Evolutionary conservation across 352 stramenopile genomes (phyloP), one percentile per base, ranked within the genome.

Genomic region (Phytophthora megakarya): DNA sequence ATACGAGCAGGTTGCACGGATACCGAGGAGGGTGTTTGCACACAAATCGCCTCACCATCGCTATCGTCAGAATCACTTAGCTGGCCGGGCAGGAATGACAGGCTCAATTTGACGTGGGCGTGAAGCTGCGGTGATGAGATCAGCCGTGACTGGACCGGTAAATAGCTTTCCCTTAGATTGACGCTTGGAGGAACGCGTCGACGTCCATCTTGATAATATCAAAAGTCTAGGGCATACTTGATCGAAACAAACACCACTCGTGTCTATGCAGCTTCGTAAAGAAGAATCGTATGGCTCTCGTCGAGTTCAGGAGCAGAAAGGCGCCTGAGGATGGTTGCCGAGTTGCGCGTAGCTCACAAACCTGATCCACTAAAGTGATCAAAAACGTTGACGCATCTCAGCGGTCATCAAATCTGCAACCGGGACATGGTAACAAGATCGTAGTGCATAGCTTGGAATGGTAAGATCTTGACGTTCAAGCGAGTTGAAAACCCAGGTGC

Each of bases 181-280:
- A 57, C 25, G 9, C 8, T 28, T 7, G 8, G 10, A 28, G 45
- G 56, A 5, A 25, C 18, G 9, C 45, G 35, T 35, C 37, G 15
- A 1, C 19, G 3, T 18, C 45, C 9, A 19, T 19, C 35, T 10
- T 28, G n/a, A 35, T 50, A 51, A 9, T 57, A 64, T 13, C 16
- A 37, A 38, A 52, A 44, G 22, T 64, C 45, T 7, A 63, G 13
- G 22, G 33, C 42, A 53, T 63, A 63, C 16, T 49, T 55, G 35
- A 55, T 63, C 40, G 19, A 46, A 28, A 46, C 9, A 18, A 28
- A 46, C 6, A 11, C 40, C 8, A 46, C 40, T 28, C 28, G n/a
- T 46, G 0, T 11, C 40, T n/a, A n/a, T n/a, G n/a, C n/a, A 18
- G 19, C 19, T 30, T 49, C 19, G 3, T 33, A 50, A 13, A 55